Percentiles rank a stretch among this genome's conserved stretches.
Evolutionary conservation across 2,329 filamentous ascomycete species (phyloP).

Genomic region (Rasamsonia emersonii): DNA sequence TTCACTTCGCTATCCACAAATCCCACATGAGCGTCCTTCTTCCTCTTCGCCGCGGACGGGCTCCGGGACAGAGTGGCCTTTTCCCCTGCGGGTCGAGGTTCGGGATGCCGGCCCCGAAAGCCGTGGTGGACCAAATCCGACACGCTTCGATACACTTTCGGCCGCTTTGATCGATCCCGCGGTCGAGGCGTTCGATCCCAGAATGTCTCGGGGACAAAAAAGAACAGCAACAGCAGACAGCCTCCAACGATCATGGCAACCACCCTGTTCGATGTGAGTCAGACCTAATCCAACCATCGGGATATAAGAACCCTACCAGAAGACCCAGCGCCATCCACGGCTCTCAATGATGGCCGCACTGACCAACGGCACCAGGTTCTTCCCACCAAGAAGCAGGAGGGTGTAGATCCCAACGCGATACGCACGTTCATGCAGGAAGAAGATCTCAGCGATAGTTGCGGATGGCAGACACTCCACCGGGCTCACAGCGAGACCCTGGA

Average conservation of each 20-base stretch:
- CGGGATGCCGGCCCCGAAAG: slow-evolving; percentile 25
- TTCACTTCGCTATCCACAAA: slow-evolving; percentile 38
- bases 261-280: slow-evolving; percentile 48
- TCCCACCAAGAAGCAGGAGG: slow-evolving; percentile 75
- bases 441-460: slow-evolving; percentile 92
- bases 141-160: slow-evolving; percentile 25
- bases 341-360: slow-evolving; percentile 75
- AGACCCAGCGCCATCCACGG: slow-evolving; percentile 81
- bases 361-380: slow-evolving; percentile 80
- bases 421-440: slow-evolving; percentile 87
- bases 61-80: slow-evolving; percentile 9
- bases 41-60: slow-evolving; percentile 15
- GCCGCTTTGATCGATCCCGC: slow-evolving; percentile 35
- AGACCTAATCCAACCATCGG: not conserved
- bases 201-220: slow-evolving; percentile 92
- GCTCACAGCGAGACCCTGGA: slow-evolving; percentile 80
- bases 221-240: slow-evolving; percentile 63
- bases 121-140: slow-evolving; percentile 28
- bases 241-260: slow-evolving; percentile 71
- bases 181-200: slow-evolving; percentile 73
- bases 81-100: slow-evolving; percentile 9
- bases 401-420: slow-evolving; percentile 93
- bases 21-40: slow-evolving; percentile 46
- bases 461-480: slow-evolving; percentile 89
- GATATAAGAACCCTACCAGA: slow-evolving; percentile 52